phyloP scores from a whole-genome alignment of 2,329 filamentous ascomycete species.

The Fragosphaeria purpurea region DNA sequence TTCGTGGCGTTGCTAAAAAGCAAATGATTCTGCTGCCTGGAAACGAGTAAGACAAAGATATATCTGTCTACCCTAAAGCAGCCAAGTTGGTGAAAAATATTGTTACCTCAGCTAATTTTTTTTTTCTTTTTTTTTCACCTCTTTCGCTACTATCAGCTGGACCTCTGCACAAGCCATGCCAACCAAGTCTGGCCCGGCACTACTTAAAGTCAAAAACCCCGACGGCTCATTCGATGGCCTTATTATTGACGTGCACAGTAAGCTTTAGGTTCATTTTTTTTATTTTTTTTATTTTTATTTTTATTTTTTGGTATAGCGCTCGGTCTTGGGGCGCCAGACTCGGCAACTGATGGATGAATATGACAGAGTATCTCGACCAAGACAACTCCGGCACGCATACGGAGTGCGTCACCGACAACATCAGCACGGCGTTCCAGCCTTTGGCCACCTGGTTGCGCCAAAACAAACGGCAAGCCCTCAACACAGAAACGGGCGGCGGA shows the following conservation, averaged over 20 bases:
- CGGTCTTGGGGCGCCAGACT: too few species aligned
- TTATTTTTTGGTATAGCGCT: too few species aligned
- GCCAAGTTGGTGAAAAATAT: constrained; percentile 28
- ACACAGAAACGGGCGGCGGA: constrained; percentile 24
- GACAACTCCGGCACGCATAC: constrained; percentile 44
- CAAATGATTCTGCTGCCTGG: constrained; percentile 56
- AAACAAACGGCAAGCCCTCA: constrained; percentile 22
- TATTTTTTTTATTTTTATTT: neutral
- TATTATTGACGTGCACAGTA: constrained; percentile 44
- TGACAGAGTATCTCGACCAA: constrained; percentile 41
- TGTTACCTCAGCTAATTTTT: too few species aligned
- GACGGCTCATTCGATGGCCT: constrained; percentile 45
- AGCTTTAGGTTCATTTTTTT: neutral
- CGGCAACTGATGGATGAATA: too few species aligned
- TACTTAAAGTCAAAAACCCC: constrained; percentile 44
- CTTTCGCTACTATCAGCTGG: constrained; percentile 20
- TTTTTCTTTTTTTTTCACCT: constrained; percentile 5
- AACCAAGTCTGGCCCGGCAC: constrained; percentile 10
- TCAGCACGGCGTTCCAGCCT: constrained; percentile 18
- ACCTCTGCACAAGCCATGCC: constrained; percentile 31
- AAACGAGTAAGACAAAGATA: constrained; percentile 22
- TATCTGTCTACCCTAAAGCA: neutral
- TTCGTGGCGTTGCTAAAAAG: constrained; percentile 49
- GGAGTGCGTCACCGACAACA: constrained; percentile 40
- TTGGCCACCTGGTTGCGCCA: constrained; percentile 24